These are phyloP conservation scores for Tuber melanosporum DNA, from an alignment of 495 filamentous ascomycete species.

Conservation along the genomic window DNA sequence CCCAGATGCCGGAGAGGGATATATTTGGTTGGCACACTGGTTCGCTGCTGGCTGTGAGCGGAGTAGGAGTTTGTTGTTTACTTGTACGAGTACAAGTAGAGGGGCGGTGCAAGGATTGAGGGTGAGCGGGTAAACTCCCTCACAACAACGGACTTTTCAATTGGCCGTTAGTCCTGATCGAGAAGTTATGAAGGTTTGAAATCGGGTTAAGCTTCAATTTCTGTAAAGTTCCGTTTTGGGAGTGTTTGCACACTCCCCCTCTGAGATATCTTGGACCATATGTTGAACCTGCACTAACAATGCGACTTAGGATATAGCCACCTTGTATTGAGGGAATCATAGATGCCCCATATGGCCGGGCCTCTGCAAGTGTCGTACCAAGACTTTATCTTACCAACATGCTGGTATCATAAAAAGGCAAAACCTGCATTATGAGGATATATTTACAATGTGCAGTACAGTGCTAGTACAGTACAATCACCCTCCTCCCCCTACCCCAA, in stretches of 20 bases:
- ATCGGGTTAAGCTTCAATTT: background rate
- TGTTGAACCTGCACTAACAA: background rate
- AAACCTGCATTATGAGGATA: background rate
- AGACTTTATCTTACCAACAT: background rate
- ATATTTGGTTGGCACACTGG: background rate
- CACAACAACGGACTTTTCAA: background rate
- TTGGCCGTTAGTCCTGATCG: background rate
- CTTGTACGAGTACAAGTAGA: background rate
- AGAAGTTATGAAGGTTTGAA: background rate
- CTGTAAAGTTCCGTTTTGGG: background rate
- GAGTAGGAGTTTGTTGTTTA: background rate
- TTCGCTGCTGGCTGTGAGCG: background rate
- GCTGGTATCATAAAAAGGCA: background rate
- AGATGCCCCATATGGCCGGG: background rate
- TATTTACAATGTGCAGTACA: background rate
- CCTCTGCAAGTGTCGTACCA: background rate
- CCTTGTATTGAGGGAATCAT: background rate
- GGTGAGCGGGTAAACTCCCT: background rate
- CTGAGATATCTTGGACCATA: too few species aligned
- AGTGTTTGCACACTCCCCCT: background rate
- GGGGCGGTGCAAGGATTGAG: too few species aligned
- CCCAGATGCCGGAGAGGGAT: constrained; percentile 50
- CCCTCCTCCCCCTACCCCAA: background rate
- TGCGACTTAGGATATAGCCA: background rate
- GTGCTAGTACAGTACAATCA: background rate